Evolutionary conservation across 2,329 filamentous ascomycete genomes (phyloP).

Genomic region (Calcarisporium arbuscula): DNA sequence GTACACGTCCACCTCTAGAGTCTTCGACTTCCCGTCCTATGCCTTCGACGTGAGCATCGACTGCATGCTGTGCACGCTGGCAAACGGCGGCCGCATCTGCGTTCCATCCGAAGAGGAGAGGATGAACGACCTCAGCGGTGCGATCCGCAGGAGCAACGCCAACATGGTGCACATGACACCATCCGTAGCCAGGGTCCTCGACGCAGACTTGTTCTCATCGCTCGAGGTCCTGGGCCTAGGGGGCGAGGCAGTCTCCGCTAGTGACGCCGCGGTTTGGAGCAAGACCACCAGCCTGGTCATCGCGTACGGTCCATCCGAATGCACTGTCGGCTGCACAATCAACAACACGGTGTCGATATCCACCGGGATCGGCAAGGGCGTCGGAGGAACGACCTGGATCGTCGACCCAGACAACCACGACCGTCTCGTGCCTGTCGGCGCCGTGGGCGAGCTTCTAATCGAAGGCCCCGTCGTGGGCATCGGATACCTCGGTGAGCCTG

Average conservation of each 20-base stretch:
- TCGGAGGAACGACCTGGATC: slow-evolving; percentile 44
- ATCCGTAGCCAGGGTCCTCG: slow-evolving; percentile 41
- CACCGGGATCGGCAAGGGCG: slow-evolving; percentile 42
- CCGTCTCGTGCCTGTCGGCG: slow-evolving; percentile 39
- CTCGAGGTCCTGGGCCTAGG: slow-evolving; percentile 42
- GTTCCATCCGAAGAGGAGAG: slow-evolving; percentile 49
- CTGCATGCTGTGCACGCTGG: slow-evolving; percentile 49
- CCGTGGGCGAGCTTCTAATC: slow-evolving; percentile 47
- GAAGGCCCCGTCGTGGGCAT: slow-evolving; percentile 55
- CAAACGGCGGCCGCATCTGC: slow-evolving; percentile 42
- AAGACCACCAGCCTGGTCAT: slow-evolving; percentile 40
- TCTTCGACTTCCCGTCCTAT: slow-evolving; percentile 45
- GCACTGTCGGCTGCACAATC: slow-evolving; percentile 45
- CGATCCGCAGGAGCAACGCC: slow-evolving; percentile 35
- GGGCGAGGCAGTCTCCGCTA: slow-evolving; percentile 46
- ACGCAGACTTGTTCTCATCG: slow-evolving; percentile 37
- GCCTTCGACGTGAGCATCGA: slow-evolving; percentile 50
- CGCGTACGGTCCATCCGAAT: slow-evolving; percentile 49
- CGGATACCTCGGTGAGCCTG: slow-evolving; percentile 53
- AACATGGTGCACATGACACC: slow-evolving; percentile 48
- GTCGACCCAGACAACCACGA: slow-evolving; percentile 42
- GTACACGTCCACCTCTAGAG: slow-evolving; percentile 33
- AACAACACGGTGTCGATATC: slow-evolving; percentile 35
- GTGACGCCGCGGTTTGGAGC: slow-evolving; percentile 43
- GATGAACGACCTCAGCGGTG: slow-evolving; percentile 43